Conservation (phyloP, 352 stramenopile genomes). For the Phytopythium delawarense region DNA sequence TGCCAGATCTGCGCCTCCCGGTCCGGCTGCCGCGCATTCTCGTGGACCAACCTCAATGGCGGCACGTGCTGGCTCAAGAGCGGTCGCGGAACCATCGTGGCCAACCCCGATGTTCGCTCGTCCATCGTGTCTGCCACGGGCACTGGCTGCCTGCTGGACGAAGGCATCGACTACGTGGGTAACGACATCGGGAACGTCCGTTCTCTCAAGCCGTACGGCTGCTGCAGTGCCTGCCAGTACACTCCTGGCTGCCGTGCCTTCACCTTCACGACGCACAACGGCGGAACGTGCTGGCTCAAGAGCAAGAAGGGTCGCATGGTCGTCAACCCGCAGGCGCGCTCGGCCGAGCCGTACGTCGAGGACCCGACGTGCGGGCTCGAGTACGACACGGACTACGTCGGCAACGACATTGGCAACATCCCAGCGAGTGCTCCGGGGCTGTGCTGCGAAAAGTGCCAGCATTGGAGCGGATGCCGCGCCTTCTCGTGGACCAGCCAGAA, state of each 20-base stretch:
- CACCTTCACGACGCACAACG: constrained; percentile 19
- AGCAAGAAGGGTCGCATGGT: constrained; percentile 21
- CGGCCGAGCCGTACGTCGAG: constrained; percentile 12
- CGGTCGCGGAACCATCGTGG: constrained; percentile 17
- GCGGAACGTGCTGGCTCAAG: constrained; percentile 30
- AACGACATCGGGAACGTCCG: constrained; percentile 19
- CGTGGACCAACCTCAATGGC: constrained; percentile 42
- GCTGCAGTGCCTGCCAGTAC: constrained; percentile 17
- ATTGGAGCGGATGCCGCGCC: constrained; percentile 22
- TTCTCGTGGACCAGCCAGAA: constrained; percentile 24
- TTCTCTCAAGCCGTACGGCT: not conserved
- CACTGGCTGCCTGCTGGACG: not conserved
- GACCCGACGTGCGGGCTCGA: constrained; percentile 16
- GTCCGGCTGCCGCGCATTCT: constrained; percentile 31
- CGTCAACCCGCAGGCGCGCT: constrained; percentile 19
- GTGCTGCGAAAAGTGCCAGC: constrained; percentile 18
- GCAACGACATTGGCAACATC: constrained; percentile 20
- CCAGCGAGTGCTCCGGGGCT: constrained; percentile 9
- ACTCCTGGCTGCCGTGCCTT: constrained; percentile 30
- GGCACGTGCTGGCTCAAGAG: constrained; percentile 64
- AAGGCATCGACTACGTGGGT: constrained; percentile 17
- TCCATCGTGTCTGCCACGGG: not conserved
- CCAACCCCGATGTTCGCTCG: not conserved
- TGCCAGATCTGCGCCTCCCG: too few species aligned
- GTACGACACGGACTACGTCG: constrained; percentile 24